These are phyloP conservation scores for Ampelocalamus luodianensis DNA, from an alignment of 176 grass and related monocot genomes.

Conservation along the genomic window DNA sequence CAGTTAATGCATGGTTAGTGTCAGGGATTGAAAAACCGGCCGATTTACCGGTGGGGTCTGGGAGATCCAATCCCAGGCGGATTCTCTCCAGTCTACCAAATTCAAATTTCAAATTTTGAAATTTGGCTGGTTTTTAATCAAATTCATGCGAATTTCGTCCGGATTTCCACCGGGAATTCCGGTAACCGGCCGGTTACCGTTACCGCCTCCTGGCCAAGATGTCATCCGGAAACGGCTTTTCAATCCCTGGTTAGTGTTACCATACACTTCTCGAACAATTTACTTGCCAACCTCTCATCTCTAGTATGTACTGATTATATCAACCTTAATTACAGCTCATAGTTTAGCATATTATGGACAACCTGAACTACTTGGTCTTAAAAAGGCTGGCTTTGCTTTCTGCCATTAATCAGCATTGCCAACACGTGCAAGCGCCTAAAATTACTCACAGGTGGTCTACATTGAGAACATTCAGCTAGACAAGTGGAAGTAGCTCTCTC, in stretches of 20 bases:
- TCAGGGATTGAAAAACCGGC: no score
- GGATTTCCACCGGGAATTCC: no score
- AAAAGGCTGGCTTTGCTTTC: background rate
- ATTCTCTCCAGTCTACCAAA: no score
- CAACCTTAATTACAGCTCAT: background rate
- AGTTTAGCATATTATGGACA: background rate
- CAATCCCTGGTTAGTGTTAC: background rate
- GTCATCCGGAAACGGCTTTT: no score
- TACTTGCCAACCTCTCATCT: conserved; percentile 8
- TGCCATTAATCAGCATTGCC: conserved; percentile 5
- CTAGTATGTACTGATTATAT: background rate
- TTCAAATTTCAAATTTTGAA: no score
- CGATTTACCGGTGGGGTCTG: no score
- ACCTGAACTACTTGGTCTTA: background rate
- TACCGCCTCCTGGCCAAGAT: no score
- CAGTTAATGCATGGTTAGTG: background rate
- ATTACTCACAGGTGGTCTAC: background rate
- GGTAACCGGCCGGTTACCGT: no score
- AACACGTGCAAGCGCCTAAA: background rate
- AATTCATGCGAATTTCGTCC: no score
- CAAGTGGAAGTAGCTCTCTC: background rate
- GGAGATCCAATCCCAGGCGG: no score
- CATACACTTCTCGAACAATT: background rate
- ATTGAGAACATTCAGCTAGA: background rate
- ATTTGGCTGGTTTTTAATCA: no score